A percentile compares a stretch with the other conserved stretches of the same genome.
phyloP scores from a whole-genome alignment of 305 asterid species.

The Fraxinus sp. region DNA sequence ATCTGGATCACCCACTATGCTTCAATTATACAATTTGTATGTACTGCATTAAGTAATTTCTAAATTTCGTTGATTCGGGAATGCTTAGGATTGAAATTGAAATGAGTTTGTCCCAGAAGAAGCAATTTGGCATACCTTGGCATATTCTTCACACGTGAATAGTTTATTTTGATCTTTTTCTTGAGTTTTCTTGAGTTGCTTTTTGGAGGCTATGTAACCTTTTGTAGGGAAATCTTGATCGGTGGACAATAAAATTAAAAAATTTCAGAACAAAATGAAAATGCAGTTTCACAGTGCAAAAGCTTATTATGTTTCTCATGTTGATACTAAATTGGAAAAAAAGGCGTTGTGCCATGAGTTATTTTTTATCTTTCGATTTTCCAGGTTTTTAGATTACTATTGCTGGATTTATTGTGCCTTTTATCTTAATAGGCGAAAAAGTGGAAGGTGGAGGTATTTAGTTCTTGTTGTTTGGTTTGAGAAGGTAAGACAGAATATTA shows the following conservation, averaged over 20 bases:
- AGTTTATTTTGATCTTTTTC: neutral
- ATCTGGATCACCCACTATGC: neutral
- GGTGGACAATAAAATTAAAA: neutral
- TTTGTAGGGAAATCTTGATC: neutral
- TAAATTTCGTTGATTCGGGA: neutral
- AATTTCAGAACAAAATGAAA: neutral
- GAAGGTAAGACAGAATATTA: neutral
- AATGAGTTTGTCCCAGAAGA: neutral
- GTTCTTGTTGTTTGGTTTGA: neutral
- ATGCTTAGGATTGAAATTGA: neutral
- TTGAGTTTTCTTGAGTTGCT: neutral
- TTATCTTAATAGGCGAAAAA: neutral
- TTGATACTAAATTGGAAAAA: neutral
- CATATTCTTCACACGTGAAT: neutral
- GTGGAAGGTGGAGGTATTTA: neutral
- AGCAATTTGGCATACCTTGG: neutral
- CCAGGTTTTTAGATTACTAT: neutral
- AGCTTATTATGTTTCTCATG: neutral
- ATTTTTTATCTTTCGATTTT: neutral
- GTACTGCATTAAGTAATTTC: neutral
- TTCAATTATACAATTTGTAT: neutral
- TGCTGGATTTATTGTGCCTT: neutral
- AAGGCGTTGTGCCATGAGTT: neutral
- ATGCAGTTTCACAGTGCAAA: neutral
- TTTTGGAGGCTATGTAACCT: neutral